Conservation (phyloP, 495 filamentous ascomycete genomes). For the Astrocystis sublimbata region DNA sequence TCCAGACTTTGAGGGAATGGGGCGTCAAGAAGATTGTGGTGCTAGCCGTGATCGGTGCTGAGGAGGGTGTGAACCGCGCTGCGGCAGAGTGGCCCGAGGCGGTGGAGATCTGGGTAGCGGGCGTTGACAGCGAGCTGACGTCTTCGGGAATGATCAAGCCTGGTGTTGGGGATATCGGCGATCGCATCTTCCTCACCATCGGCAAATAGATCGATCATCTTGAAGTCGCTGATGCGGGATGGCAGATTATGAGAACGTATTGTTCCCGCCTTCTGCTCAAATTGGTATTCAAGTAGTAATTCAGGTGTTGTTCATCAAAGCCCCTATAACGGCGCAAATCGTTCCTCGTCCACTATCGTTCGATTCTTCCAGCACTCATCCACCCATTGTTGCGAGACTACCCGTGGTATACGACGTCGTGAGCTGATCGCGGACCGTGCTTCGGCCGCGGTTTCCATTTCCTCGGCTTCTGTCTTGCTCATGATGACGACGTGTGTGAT, state of each 20-base stretch:
- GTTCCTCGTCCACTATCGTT: conserved; percentile 83
- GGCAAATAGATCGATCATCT: conserved; percentile 63
- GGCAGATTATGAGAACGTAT: neutral
- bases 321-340: conserved; percentile 38
- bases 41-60: conserved; percentile 72
- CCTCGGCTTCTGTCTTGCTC: conserved; percentile 30
- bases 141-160: conserved; percentile 87
- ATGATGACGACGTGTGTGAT: conserved; percentile 70
- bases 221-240: neutral
- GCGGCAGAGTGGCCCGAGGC: conserved; percentile 72
- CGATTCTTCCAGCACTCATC: conserved; percentile 75
- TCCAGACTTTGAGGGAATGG: conserved; percentile 88
- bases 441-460: conserved; percentile 40
- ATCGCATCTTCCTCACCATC: conserved; percentile 88
- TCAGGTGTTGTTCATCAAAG: neutral
- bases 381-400: conserved; percentile 74
- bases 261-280: neutral
- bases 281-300: neutral
- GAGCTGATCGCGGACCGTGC: conserved; percentile 47
- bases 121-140: conserved; percentile 70
- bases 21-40: conserved; percentile 79
- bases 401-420: conserved; percentile 60
- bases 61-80: conserved; percentile 64
- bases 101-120: conserved; percentile 81
- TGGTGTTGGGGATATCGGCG: conserved; percentile 87